These are phyloP conservation scores for Penicillium arizonense DNA, from an alignment of 495 filamentous ascomycete species.

Conservation along the genomic window DNA sequence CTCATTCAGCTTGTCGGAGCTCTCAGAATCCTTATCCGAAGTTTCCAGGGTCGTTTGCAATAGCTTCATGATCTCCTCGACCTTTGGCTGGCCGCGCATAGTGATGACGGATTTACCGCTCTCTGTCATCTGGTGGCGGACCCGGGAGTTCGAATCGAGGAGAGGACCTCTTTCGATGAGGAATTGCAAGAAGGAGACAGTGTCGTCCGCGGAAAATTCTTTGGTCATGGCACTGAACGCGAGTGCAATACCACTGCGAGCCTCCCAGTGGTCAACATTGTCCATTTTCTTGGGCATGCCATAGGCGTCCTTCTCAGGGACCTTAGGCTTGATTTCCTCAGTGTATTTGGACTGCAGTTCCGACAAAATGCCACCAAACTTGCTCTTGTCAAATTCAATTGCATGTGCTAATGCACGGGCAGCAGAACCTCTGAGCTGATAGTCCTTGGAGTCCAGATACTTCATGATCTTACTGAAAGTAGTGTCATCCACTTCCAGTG, in stretches of 20 bases:
- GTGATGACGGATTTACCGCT: conserved; percentile 81
- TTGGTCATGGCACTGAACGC: conserved; percentile 78
- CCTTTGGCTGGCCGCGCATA: conserved; percentile 69
- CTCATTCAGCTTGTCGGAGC: conserved; percentile 86
- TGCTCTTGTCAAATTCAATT: conserved; percentile 54
- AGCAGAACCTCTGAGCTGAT: conserved; percentile 78
- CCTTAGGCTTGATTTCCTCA: conserved; percentile 74
- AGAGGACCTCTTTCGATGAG: conserved; percentile 82
- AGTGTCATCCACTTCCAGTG: conserved; percentile 65
- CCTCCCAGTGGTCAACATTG: conserved; percentile 83
- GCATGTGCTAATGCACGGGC: conserved; percentile 77
- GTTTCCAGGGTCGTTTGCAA: conserved; percentile 82
- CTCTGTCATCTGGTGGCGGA: conserved; percentile 90
- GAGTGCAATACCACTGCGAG: conserved; percentile 79
- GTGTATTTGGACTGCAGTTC: conserved; percentile 67
- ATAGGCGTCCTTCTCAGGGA: conserved; percentile 81
- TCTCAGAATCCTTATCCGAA: conserved; percentile 73
- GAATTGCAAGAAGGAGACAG: conserved; percentile 78
- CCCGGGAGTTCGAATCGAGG: conserved; percentile 70
- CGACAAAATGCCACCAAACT: conserved; percentile 57
- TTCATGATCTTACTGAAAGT: conserved; percentile 65
- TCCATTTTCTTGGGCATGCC: conserved; percentile 90
- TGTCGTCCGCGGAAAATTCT: conserved; percentile 61
- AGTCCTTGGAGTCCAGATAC: conserved; percentile 75
- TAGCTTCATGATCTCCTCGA: conserved; percentile 88